phyloP scores from a whole-genome alignment of 192 early-diverging fungal species.

The Backusella morwellensis region DNA sequence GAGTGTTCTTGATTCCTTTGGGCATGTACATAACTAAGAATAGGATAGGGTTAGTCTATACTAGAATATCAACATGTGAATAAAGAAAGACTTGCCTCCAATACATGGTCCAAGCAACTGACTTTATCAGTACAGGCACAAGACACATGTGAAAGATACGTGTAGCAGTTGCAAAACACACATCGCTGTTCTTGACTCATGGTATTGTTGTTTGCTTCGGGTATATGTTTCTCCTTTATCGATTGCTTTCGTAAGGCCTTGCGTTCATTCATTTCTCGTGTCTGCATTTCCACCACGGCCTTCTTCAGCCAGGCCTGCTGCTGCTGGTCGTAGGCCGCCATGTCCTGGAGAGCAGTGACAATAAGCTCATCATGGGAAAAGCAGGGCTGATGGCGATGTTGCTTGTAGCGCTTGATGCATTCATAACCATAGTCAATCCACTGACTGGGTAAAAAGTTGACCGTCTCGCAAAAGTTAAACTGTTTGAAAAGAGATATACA shows the following conservation, averaged over 20 bases:
- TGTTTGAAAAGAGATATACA: no score
- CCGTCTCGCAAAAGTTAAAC: conserved; percentile 95
- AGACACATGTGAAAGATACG: conserved; percentile 65
- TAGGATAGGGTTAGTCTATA: neutral
- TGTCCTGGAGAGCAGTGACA: conserved; percentile 51
- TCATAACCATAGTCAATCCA: conserved; percentile 83
- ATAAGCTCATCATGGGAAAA: conserved; percentile 95
- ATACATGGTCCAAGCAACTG: conserved; percentile 61
- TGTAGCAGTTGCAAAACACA: conserved; percentile 65
- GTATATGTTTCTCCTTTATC: conserved; percentile 37
- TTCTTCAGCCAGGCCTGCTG: conserved; percentile 41
- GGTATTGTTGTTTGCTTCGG: neutral
- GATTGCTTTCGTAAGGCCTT: neutral
- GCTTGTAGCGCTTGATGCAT: conserved; percentile 82
- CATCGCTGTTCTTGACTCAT: conserved; percentile 65
- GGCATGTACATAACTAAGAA: conserved; percentile 39
- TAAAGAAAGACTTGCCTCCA: conserved; percentile 19
- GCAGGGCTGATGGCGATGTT: conserved; percentile 76
- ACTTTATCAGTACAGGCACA: conserved; percentile 63
- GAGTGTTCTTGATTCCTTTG: conserved; percentile 30
- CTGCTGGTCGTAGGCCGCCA: conserved; percentile 29
- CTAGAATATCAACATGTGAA: neutral
- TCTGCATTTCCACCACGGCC: conserved; percentile 47
- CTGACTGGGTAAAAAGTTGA: conserved; percentile 93
- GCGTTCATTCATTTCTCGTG: conserved; percentile 57